Conservation (phyloP, 805 yeast species). For the Yamadazyma tumulicola region DNA sequence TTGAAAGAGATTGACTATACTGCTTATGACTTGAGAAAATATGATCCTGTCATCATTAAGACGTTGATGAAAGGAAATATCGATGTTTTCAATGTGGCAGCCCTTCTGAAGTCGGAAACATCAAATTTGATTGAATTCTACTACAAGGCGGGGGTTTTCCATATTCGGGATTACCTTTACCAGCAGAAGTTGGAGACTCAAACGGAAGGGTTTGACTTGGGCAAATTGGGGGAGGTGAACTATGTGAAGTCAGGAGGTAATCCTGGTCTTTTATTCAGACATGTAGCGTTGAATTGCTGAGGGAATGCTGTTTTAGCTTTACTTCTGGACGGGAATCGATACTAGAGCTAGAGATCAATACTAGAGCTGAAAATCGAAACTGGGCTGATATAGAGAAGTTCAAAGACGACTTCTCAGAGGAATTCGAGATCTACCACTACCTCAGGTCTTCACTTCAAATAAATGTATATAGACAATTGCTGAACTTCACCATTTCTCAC, state of each 20-base stretch:
- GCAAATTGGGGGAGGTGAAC: conserved; percentile 24
- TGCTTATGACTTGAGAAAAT: conserved; percentile 48
- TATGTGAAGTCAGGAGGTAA: conserved; percentile 38
- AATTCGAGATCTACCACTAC: no score
- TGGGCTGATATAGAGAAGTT: no score
- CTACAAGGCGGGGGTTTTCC: conserved; percentile 29
- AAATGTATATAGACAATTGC: no score
- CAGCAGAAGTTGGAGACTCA: conserved; percentile 14
- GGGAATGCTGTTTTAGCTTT: no score
- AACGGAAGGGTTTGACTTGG: conserved; percentile 9
- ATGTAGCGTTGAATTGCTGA: conserved; percentile 26
- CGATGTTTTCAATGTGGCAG: conserved; percentile 20
- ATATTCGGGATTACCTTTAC: conserved; percentile 30
- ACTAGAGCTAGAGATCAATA: no score
- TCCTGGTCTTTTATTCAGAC: conserved; percentile 34
- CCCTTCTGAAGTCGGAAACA: conserved; percentile 29
- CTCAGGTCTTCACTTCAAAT: no score
- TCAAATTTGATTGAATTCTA: conserved; percentile 29
- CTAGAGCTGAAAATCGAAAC: no score
- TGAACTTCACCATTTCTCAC: neutral
- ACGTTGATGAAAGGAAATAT: conserved; percentile 38
- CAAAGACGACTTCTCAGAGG: no score
- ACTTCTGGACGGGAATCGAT: no score
- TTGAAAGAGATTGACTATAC: conserved; percentile 50
- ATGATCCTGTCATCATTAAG: conserved; percentile 55